Percentiles rank a stretch among this genome's conserved stretches.
Evolutionary conservation across 2,329 filamentous ascomycete genomes (phyloP).

Genomic region (Aspergillus sp.): DNA sequence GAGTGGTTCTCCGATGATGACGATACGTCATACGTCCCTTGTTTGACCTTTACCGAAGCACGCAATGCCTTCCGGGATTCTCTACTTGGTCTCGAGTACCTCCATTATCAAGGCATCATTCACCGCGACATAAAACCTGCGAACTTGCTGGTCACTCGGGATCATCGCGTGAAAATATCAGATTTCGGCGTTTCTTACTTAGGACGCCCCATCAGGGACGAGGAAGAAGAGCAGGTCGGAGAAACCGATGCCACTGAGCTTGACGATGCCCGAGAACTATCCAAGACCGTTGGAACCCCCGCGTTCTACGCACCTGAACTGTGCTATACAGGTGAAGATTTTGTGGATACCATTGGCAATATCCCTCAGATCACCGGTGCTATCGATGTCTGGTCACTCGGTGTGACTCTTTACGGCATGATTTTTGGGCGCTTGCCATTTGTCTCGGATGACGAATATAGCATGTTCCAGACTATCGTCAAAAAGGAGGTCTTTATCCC

Average conservation of each 20-base stretch:
- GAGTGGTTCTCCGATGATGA: conserved; percentile 60
- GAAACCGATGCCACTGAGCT: conserved; percentile 84
- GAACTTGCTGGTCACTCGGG: conserved; percentile 82
- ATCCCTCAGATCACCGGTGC: conserved; percentile 78
- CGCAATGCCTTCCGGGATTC: conserved; percentile 88
- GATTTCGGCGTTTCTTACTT: conserved; percentile 99
- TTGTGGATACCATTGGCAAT: conserved; percentile 52
- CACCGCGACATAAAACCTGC: conserved; percentile 86
- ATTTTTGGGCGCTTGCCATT: conserved; percentile 94
- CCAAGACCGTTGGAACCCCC: conserved; percentile 95
- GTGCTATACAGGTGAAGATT: conserved; percentile 78
- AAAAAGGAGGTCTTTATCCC: conserved; percentile 92
- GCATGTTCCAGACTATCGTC: conserved; percentile 87
- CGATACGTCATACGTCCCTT: conserved; percentile 89
- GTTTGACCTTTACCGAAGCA: conserved; percentile 82
- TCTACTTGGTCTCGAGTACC: conserved; percentile 86
- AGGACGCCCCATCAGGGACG: conserved; percentile 79
- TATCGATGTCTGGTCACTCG: conserved; percentile 96
- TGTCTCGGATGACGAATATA: conserved; percentile 84
- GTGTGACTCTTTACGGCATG: conserved; percentile 93
- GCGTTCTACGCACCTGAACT: conserved; percentile 97
- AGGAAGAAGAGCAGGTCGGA: conserved; percentile 73
- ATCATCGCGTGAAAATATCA: conserved; percentile 91
- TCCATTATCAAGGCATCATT: conserved; percentile 83
- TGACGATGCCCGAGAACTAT: conserved; percentile 92